A percentile compares a stretch with the other conserved stretches of the same genome.
Evolutionary conservation across 176 grass and related monocot genomes (phyloP).

Genomic region (Thalia dealbata): DNA sequence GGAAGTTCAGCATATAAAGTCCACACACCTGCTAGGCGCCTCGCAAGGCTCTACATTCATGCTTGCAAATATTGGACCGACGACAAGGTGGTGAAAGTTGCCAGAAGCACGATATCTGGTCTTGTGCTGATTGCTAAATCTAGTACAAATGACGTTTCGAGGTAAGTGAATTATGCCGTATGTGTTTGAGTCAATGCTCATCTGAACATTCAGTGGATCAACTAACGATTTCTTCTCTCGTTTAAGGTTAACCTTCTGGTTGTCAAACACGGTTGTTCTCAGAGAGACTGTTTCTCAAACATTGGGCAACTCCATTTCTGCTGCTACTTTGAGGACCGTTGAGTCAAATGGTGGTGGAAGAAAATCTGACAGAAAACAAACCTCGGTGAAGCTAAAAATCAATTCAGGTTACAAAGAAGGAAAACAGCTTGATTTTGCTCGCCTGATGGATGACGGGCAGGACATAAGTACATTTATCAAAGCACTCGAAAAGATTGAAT

Average conservation of each 20-base stretch:
- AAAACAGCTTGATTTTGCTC: slow-evolving; percentile 31
- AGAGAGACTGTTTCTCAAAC: slow-evolving; percentile 74
- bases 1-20: slow-evolving; percentile 80
- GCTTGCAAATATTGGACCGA: slow-evolving; percentile 56
- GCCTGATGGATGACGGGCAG: slow-evolving; percentile 54
- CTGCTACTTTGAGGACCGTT: slow-evolving; percentile 26
- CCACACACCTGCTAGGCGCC: slow-evolving; percentile 79
- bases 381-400: slow-evolving; percentile 29
- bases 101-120: slow-evolving; percentile 60
- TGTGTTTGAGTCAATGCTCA: not conserved
- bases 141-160: slow-evolving; percentile 85
- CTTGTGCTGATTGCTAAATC: slow-evolving; percentile 73
- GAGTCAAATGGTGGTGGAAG: slow-evolving; percentile 32
- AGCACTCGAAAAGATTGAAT: slow-evolving; percentile 80
- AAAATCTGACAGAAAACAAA: slow-evolving; percentile 21
- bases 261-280: slow-evolving; percentile 74
- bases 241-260: slow-evolving; percentile 90
- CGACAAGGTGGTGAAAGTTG: slow-evolving; percentile 57
- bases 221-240: slow-evolving; percentile 18
- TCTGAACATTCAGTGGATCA: not conserved
- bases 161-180: slow-evolving; percentile 32
- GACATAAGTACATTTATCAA: slow-evolving; percentile 41
- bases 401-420: slow-evolving; percentile 31
- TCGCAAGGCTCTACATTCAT: slow-evolving; percentile 68
- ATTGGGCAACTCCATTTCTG: slow-evolving; percentile 34